Percentiles rank a stretch among this genome's conserved stretches.
Evolutionary conservation across 345 rosid species (phyloP).

Genomic region (Gossypium bickii): DNA sequence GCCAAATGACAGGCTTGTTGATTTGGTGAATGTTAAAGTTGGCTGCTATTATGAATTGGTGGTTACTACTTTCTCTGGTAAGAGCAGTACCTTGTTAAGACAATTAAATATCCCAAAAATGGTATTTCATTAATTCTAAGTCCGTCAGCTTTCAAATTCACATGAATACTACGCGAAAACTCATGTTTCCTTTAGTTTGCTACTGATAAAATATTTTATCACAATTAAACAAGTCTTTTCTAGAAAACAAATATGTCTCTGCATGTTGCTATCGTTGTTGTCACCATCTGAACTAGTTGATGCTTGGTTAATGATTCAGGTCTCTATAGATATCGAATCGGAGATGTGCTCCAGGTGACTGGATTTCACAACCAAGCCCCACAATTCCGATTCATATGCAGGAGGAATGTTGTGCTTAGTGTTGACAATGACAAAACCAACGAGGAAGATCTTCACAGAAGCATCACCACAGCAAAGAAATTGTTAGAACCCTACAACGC

Average conservation of each 20-base stretch:
- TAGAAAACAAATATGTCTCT: neutral
- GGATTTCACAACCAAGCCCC: slow-evolving; percentile 62
- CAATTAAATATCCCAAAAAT: neutral
- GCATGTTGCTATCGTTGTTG: neutral
- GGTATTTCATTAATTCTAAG: neutral
- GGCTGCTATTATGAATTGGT: slow-evolving; percentile 61
- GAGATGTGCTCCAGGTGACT: slow-evolving; percentile 26
- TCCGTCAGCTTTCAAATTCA: neutral
- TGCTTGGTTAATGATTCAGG: slow-evolving; percentile 1
- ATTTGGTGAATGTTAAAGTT: slow-evolving; percentile 42
- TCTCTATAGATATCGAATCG: neutral
- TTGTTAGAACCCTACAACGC: slow-evolving; percentile 44
- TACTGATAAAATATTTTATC: neutral
- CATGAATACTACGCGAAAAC: neutral
- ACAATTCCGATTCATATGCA: slow-evolving; percentile 61
- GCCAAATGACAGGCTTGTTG: slow-evolving; percentile 40
- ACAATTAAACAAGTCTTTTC: neutral
- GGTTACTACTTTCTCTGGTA: slow-evolving; percentile 63
- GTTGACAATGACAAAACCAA: slow-evolving; percentile 1
- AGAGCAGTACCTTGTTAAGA: slow-evolving; percentile 2
- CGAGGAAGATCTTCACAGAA: slow-evolving; percentile 21
- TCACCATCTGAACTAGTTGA: neutral
- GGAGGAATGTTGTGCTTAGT: slow-evolving; percentile 15
- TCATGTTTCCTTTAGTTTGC: neutral
- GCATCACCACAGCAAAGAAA: slow-evolving; percentile 44